A percentile compares a stretch with the other conserved stretches of the same genome.
These are phyloP conservation scores for Mycosphaerella sp. DNA, from an alignment of 2,329 filamentous ascomycete species.

Conservation along the genomic window DNA sequence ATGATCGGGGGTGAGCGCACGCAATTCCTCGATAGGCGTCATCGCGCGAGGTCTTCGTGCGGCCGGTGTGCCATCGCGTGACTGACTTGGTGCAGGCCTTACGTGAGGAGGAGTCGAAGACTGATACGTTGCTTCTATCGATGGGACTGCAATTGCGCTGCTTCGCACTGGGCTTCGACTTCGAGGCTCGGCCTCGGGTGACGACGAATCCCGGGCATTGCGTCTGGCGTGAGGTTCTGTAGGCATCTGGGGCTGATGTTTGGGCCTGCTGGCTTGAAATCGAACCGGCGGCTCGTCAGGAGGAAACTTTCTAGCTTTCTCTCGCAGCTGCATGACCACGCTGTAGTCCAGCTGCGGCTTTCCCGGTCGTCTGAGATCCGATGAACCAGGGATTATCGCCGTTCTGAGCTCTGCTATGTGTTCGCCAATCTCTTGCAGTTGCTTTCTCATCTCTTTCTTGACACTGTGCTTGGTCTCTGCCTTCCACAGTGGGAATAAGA, in stretches of 20 bases:
- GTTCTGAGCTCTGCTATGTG: background rate
- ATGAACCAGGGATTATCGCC: background rate
- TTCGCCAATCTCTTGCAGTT: background rate
- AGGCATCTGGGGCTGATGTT: background rate
- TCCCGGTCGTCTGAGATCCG: background rate
- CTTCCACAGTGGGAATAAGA: background rate
- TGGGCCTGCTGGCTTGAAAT: background rate
- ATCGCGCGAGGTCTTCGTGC: background rate
- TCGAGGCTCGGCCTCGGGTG: too few relatives aligned
- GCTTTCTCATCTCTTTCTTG: background rate
- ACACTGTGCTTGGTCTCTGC: background rate
- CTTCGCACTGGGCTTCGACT: too few relatives aligned
- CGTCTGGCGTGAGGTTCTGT: too few relatives aligned
- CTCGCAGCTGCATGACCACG: background rate
- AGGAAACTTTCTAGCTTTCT: background rate
- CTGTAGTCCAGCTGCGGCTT: conserved; percentile 2
- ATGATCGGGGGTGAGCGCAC: conserved; percentile 1
- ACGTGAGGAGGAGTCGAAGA: background rate
- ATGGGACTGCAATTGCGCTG: too few relatives aligned
- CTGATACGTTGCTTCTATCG: too few relatives aligned
- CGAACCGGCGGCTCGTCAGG: background rate
- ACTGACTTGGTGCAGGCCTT: background rate
- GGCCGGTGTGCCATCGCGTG: background rate
- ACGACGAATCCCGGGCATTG: too few relatives aligned
- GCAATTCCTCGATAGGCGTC: conserved; percentile 1